Evolutionary conservation across 305 asterid genomes (phyloP), one percentile per base, ranked within the genome.

Genomic region (Fraxinus dipetala): DNA sequence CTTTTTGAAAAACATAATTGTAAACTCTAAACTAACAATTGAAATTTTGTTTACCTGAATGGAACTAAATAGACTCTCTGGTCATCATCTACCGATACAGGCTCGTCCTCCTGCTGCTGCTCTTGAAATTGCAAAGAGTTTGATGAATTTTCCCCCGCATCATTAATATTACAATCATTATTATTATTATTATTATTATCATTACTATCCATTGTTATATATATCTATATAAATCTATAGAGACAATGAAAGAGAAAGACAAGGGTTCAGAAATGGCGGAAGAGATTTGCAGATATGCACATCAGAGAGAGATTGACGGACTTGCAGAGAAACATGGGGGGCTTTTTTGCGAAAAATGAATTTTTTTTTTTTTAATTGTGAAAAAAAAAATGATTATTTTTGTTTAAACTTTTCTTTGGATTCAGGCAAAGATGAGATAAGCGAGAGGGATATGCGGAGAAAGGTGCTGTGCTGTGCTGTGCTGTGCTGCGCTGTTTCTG

Each of bases 51-150:
- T 31, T 85, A 93, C 99, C 99, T 91, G 87, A 89, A 94, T 11
- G 99, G 97, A 77, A 95, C 98, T 86, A 95, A 86, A 88, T 91
- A 95, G 61, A 93, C 94, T 79, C 95, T 89, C 90, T 90, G 98
- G 87, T 87, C 95, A 83, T 86, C 94, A 82, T 89, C 87, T 7
- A 65, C 83, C 65, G 91, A 78, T 63, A 76, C 77, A 75, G 86
- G 85, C 80, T 80, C 90, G 45, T 84, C 85, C 30, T 83, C 78
- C 35, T 79, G 84, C 75, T 85, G 85, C 0, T 82, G 84, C 80
- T 84, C 90, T 61, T 61, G 16, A 30, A 83, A 80, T 81, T 86
- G 87, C 87, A 59, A 67, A 63, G 81, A 40, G 81, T 28, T 85
- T 9, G 87, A 83, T 82, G 90, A 83, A 78, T 88, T 86, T 79